Percentiles rank a stretch among this genome's conserved stretches.
Conservation (phyloP, 2,329 filamentous ascomycete genomes). For the Cordyceps cicadae region DNA sequence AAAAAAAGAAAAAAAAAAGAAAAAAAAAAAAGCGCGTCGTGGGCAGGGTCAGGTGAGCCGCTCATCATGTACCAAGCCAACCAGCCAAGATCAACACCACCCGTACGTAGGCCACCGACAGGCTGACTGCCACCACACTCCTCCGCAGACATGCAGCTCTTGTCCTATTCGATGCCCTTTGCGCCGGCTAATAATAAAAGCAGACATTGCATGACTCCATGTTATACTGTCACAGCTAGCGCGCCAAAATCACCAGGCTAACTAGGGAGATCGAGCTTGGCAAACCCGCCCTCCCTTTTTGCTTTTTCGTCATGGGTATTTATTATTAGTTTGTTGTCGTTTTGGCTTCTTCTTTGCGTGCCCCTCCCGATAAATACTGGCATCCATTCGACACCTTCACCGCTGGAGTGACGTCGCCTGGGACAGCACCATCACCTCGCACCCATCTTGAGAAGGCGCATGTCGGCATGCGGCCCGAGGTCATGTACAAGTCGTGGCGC, state of each 20-base stretch:
- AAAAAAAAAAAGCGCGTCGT: not conserved
- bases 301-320: not conserved
- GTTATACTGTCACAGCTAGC: not conserved
- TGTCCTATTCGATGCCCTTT: too few species aligned
- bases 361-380: not conserved
- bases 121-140: not conserved
- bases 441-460: not conserved
- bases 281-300: not conserved
- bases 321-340: not conserved
- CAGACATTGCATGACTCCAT: too few species aligned
- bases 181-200: too few species aligned
- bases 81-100: not conserved
- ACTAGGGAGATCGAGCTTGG: not conserved
- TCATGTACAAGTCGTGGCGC: not conserved
- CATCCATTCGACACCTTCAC: not conserved
- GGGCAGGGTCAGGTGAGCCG: constrained; percentile 6
- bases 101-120: not conserved
- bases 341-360: not conserved
- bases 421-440: not conserved
- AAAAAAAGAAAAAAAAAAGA: not conserved
- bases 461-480: not conserved
- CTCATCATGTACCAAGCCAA: constrained; percentile 1
- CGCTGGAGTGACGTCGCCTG: constrained; percentile 8
- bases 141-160: too few species aligned
- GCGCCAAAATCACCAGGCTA: not conserved